Evolutionary conservation across 2,329 filamentous ascomycete species (phyloP), one percentile per base, ranked within the genome.

Genomic region (Cladosporium sp.): DNA sequence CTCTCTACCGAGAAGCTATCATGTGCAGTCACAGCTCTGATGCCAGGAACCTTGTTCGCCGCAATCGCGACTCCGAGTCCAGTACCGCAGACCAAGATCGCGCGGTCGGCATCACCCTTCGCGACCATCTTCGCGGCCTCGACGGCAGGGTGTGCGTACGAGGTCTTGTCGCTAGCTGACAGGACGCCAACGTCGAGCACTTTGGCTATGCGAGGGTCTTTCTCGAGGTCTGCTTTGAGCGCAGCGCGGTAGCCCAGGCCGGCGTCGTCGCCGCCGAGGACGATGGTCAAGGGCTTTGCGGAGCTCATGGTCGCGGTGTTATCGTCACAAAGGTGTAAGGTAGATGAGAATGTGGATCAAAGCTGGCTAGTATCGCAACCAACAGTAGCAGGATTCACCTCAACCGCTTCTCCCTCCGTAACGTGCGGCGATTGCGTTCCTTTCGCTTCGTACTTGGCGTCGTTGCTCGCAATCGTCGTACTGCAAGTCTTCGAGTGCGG

Each of bases 11-110:
- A 89, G 82, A 93, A 96, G 70, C 88, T 89, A 76, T 96, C 92
- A 77, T 96, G 92, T 1, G 92, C 92, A 5, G 92, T 96, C 21
- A 96, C 92, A n/a, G 92, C 92, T 26, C 92, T 84, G 67, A 96
- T 87, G 6, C 92, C 92, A 65, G 88, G 89, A 69, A 96, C 88
- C 78, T 96, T 96, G 84, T 96, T 96, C 70, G 92, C 92, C n/a
- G 87, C 82, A 75, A 96, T 96, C 72, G 92, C 92, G 8, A 96
- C 92, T 23, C 92, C 92, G 8, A 96, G 85, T 0, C 92, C 92
- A 0, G 92, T 96, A 2, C 92, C 92, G 80, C 92, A 96, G 80
- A 96, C 91, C 49, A 93, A 81, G 43, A 96, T 83, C 0, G 91
- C 92, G 62, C 92, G 89, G 79, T 96, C 92, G 61, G 86, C 89